Base-by-base conservation (phyloP, 257 asterid species). In the Capsicum chinense region DNA sequence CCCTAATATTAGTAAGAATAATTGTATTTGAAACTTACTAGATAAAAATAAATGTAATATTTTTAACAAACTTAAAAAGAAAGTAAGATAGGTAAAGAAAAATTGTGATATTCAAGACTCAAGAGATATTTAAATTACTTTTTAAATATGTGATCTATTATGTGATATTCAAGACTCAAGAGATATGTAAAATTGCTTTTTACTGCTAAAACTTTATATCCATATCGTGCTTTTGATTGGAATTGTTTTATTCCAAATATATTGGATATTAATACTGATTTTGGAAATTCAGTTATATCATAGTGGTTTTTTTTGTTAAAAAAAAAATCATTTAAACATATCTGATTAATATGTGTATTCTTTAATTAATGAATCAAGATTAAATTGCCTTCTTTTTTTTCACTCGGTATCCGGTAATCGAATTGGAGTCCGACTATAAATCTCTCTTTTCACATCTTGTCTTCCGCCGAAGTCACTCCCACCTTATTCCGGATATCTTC, bases 161-260 rank as follows among this genome's bases (percentile, higher is more conserved):
- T 26, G 33, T 26, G 33, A 26, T 26, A 26, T 26, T 26, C 33
- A 26, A 26, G 33, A 26, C 33, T 26, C 33, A 26, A 26, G 33
- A 26, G 58, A 73, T 11, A 6, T 68, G 37, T 11, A 73, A n/a
- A 73, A n/a, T 48, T 19, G n/a, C 59, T 48, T 52, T 73, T 19
- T 11, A 74, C 44, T 11, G 58, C 60, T 74, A 74, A 50, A 2
- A 74, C 60, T 52, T 74, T 74, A 19, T 74, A 74, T 74, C 80
- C 80, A 2, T 47, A 71, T 74, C 50, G 44, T 74, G n/a, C 50
- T 74, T 74, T 74, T 74, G 19, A 74, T 13, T 50, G 19, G 80
- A 44, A 74, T 19, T 74, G 4, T 74, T 48, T 48, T 74, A 74
- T 74, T 74, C 80, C 21, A 74, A 50, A 74, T 6, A 74, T 33